These are phyloP conservation scores for Penicillium sp. DNA, from an alignment of 2,329 filamentous ascomycete species.

Conservation along the genomic window DNA sequence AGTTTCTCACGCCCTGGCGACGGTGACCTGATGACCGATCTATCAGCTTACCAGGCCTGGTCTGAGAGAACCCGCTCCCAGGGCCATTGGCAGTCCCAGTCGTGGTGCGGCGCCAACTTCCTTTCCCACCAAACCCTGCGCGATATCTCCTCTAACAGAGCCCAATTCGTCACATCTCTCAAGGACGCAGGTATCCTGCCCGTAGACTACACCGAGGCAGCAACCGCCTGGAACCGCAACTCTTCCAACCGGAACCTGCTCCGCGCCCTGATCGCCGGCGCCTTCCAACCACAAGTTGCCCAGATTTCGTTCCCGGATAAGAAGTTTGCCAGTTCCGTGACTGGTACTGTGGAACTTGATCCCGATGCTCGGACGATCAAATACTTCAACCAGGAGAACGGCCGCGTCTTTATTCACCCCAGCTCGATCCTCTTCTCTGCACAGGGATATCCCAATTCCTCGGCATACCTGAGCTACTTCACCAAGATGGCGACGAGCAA, in stretches of 20 bases:
- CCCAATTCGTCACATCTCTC: slow-evolving; percentile 80
- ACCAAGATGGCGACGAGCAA: slow-evolving; percentile 88
- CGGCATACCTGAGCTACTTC: slow-evolving; percentile 82
- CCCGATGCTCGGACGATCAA: slow-evolving; percentile 89
- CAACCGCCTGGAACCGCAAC: slow-evolving; percentile 30
- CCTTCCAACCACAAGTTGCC: slow-evolving; percentile 80
- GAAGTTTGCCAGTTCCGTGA: slow-evolving; percentile 83
- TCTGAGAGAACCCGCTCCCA: slow-evolving; percentile 56
- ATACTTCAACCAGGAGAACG: slow-evolving; percentile 82
- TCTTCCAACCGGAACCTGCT: slow-evolving; percentile 50
- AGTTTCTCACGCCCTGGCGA: slow-evolving; percentile 66
- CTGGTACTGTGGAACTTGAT: slow-evolving; percentile 86
- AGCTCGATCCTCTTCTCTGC: slow-evolving; percentile 79
- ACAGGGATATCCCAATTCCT: slow-evolving; percentile 69
- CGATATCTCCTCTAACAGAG: slow-evolving; percentile 81
- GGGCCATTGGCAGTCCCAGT: slow-evolving; percentile 47
- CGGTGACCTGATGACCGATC: slow-evolving; percentile 83
- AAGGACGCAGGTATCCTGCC: slow-evolving; percentile 77
- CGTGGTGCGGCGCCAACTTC: slow-evolving; percentile 81
- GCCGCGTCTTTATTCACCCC: slow-evolving; percentile 88
- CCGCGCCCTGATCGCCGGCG: slow-evolving; percentile 66
- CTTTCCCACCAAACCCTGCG: slow-evolving; percentile 76
- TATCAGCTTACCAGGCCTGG: slow-evolving; percentile 81
- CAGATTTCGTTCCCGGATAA: slow-evolving; percentile 92
- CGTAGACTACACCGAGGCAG: slow-evolving; percentile 43